Evolutionary conservation across 805 yeast species (phyloP), one percentile per base, ranked within the genome.

Genomic region (Yamadazyma sp.): DNA sequence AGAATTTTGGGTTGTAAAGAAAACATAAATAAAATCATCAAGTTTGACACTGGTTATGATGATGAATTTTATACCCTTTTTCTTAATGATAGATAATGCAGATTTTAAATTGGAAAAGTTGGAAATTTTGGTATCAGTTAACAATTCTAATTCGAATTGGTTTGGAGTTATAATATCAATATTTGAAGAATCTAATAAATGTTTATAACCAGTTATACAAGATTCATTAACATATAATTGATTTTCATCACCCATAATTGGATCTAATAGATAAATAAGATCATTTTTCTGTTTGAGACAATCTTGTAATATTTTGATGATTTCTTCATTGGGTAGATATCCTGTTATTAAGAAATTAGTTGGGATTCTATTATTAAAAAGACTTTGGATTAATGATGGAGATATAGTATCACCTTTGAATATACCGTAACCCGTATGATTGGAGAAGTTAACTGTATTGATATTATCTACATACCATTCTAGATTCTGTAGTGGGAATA

Each of bases 401-500:
- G 35, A 23, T 3, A 75, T 64, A 35, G 70, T 69, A 12, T 68
- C 56, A 2, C 96, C 96, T 23, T 65, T 66, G 50, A 82, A 78
- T 9, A 56, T 43, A 0, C 84, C 86, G 57, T 87, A 87, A 1
- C 96, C 98, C 2, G 97, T 91, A 60, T 91, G 97, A 49, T 91
- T 88, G 1, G 96, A 86, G 48, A 81, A 80, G 51, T 86, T 85
- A 14, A 89, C 95, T 1, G 95, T 86, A 59, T 91, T 86, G 36
- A 93, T 68, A 15, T 79, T 79, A 55, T 91, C 96, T 7, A 89
- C 95, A 53, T 93, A 91, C 96, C 97, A 91, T 0, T 93, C 94
- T 29, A 76, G 69, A 27, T 78, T 65, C 53, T 91, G 97, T 15
- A 91, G 62, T 0, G 98, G 96, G 53, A 93, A 85, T 2, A 91